These are phyloP conservation scores for Pelargonium fulgidum DNA, from an alignment of 441 rosid genomes.

Conservation along the genomic window DNA sequence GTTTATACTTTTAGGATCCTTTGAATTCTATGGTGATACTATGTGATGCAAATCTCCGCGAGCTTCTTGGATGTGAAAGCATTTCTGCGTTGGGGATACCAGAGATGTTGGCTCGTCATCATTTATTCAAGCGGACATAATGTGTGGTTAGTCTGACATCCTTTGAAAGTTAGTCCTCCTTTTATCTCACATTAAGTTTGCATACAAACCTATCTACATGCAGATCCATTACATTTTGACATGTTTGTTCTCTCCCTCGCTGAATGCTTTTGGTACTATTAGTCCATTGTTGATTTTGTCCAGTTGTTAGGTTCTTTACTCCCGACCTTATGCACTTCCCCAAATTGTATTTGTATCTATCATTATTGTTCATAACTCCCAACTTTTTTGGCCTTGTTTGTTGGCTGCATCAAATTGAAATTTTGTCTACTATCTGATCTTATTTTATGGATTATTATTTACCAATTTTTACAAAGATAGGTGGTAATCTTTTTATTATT, in stretches of 20 bases:
- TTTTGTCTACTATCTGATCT: constrained; percentile 5
- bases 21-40: constrained; percentile 58
- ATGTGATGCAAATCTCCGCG: constrained; percentile 73
- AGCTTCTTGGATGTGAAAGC: constrained; percentile 85
- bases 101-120: constrained; percentile 57
- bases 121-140: constrained; percentile 56
- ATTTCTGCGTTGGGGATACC: constrained; percentile 73
- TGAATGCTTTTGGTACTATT: too few species aligned
- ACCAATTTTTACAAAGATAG: too few species aligned
- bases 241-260: background rate
- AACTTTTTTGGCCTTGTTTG: background rate
- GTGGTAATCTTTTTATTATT: constrained; percentile 11
- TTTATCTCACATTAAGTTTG: background rate
- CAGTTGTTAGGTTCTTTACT: background rate
- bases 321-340: background rate
- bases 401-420: background rate
- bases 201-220: background rate
- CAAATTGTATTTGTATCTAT: constrained; percentile 6
- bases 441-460: background rate
- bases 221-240: background rate
- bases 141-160: constrained; percentile 3
- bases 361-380: background rate
- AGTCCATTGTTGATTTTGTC: background rate
- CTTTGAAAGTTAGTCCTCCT: background rate
- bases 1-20: constrained; percentile 46